A percentile compares a stretch with the other conserved stretches of the same genome.
Conservation (phyloP, 2,329 filamentous ascomycete species). For the Clarireedia homoeocarpa region DNA sequence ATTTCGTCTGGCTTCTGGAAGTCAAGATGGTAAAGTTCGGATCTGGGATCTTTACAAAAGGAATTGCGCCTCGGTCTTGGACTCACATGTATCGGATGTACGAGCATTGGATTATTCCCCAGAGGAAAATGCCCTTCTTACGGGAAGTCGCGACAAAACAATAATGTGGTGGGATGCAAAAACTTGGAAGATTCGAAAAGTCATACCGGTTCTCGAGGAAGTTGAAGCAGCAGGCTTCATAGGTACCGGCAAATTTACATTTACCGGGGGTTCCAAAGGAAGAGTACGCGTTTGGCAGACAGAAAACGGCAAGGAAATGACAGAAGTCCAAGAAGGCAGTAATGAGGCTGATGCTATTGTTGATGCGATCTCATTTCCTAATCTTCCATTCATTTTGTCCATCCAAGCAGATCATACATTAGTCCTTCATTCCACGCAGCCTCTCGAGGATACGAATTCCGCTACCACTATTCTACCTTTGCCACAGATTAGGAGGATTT, state of each 20-base stretch:
- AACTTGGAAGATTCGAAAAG: constrained; percentile 75
- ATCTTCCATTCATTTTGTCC: constrained; percentile 65
- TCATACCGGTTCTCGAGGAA: constrained; percentile 77
- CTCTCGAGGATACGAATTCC: constrained; percentile 32
- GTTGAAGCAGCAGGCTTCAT: constrained; percentile 81
- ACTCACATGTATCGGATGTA: constrained; percentile 95
- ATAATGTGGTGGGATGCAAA: constrained; percentile 83
- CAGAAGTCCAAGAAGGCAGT: constrained; percentile 57
- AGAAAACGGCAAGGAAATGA: constrained; percentile 69
- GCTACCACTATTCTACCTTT: constrained; percentile 31
- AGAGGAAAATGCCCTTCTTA: constrained; percentile 67
- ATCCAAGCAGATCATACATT: constrained; percentile 87
- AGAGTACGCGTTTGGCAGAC: constrained; percentile 78
- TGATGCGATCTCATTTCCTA: constrained; percentile 57
- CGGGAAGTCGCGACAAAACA: constrained; percentile 86
- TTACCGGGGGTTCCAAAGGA: constrained; percentile 78
- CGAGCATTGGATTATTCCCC: constrained; percentile 75
- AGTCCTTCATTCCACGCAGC: constrained; percentile 56
- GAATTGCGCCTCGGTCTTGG: constrained; percentile 67
- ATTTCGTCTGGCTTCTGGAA: constrained; percentile 81
- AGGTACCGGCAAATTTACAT: constrained; percentile 61
- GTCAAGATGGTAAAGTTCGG: constrained; percentile 86
- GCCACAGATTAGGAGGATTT: constrained; percentile 63
- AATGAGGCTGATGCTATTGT: constrained; percentile 61
- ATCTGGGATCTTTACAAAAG: constrained; percentile 89